Percentiles rank a stretch among this genome's conserved stretches.
Evolutionary conservation across 1,284 basidiomycete genomes (phyloP).

Genomic region (Cutaneotrichosporon sp.): DNA sequence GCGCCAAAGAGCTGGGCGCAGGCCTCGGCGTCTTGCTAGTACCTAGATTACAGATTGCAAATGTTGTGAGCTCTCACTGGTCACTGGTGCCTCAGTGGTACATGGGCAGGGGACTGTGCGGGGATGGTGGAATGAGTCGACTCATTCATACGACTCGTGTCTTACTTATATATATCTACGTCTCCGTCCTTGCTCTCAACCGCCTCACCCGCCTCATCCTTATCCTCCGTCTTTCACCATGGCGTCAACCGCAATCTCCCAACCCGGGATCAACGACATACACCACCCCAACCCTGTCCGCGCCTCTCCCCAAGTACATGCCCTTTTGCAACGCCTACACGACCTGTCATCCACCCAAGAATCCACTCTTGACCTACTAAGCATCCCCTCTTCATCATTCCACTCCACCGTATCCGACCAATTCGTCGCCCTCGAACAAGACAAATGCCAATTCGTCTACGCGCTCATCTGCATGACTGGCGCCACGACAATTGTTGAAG

Average conservation of each 20-base stretch:
- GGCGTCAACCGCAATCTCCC: neutral
- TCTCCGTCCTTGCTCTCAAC: too few species aligned
- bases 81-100: too few species aligned
- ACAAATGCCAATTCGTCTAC: conserved; percentile 40
- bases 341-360: conserved; percentile 29
- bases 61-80: too few species aligned
- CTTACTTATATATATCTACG: too few species aligned
- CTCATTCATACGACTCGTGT: too few species aligned
- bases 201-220: too few species aligned
- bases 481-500: conserved; percentile 34
- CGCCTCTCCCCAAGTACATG: conserved; percentile 19
- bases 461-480: conserved; percentile 24
- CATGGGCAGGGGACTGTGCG: too few species aligned
- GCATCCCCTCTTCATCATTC: conserved; percentile 20
- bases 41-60: too few species aligned
- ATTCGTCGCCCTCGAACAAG: conserved; percentile 39
- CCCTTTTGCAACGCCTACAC: conserved; percentile 31
- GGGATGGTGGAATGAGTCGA: too few species aligned
- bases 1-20: too few species aligned
- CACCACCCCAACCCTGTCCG: conserved; percentile 18
- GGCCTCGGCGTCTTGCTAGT: too few species aligned
- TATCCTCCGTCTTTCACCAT: too few species aligned
- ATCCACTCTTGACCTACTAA: conserved; percentile 12
- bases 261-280: conserved; percentile 9
- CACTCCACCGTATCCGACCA: conserved; percentile 32